Conservation (phyloP, 177 flowering plant genomes). For the Vitis hybrid region DNA sequence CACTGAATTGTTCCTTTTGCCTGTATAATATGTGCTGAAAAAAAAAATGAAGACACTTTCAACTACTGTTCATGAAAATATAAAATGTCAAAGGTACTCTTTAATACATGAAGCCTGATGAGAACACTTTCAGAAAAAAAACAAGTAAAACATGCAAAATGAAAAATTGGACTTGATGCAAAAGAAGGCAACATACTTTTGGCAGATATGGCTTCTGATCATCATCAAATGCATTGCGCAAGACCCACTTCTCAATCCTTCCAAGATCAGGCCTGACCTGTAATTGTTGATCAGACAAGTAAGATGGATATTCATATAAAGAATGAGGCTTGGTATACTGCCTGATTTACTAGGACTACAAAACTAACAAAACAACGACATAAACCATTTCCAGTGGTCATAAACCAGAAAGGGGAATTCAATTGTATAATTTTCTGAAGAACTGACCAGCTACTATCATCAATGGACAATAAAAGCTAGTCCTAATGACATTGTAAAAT, state of each 20-base stretch:
- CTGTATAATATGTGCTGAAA: conserved; percentile 89
- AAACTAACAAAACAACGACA: not conserved
- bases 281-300: conserved; percentile 3
- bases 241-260: conserved; percentile 94
- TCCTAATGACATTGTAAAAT: not conserved
- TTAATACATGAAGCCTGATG: not conserved
- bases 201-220: conserved; percentile 86
- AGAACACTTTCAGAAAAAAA: conserved; percentile 1
- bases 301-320: not conserved
- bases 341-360: not conserved
- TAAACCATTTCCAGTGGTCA: not conserved
- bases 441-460: too few relatives aligned
- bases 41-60: conserved; percentile 9
- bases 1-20: conserved; percentile 99
- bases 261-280: conserved; percentile 83
- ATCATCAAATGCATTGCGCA: conserved; percentile 96
- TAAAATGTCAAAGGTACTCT: not conserved
- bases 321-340: not conserved
- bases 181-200: conserved; percentile 54
- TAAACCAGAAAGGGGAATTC: too few relatives aligned
- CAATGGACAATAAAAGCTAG: too few relatives aligned
- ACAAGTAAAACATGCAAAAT: not conserved
- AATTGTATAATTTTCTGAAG: too few relatives aligned
- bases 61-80: conserved; percentile 11
- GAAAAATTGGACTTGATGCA: not conserved